phyloP scores from a whole-genome alignment of 179 eudicot genomes.

The Silene coronaria region DNA sequence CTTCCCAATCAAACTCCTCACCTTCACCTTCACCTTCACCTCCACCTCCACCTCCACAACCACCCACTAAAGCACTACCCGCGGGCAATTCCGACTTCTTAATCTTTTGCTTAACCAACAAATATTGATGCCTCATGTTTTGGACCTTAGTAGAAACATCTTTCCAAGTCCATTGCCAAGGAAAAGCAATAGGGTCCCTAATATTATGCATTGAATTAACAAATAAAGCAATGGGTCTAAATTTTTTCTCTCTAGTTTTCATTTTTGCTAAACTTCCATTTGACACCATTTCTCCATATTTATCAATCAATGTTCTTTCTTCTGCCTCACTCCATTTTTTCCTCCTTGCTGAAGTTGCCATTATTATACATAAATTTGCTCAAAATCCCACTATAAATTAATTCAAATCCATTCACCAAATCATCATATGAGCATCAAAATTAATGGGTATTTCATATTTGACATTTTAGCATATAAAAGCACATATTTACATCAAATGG shows the following conservation, averaged over 20 bases:
- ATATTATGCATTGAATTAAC: slow-evolving; percentile 70
- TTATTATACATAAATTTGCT: slow-evolving; percentile 5
- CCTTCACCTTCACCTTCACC: no score
- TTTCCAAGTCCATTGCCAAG: slow-evolving; percentile 96
- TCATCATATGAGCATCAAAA: slow-evolving; percentile 5
- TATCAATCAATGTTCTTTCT: slow-evolving; percentile 75
- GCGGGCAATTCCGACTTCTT: slow-evolving; percentile 44
- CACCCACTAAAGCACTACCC: slow-evolving; percentile 29
- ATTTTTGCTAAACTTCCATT: slow-evolving; percentile 73
- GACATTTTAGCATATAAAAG: background rate
- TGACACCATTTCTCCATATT: slow-evolving; percentile 60
- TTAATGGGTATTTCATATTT: slow-evolving; percentile 4
- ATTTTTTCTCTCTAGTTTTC: slow-evolving; percentile 91
- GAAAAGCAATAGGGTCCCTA: slow-evolving; percentile 60
- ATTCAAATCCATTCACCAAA: slow-evolving; percentile 3
- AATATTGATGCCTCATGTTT: slow-evolving; percentile 94
- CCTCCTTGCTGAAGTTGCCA: slow-evolving; percentile 61
- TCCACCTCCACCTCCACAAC: background rate
- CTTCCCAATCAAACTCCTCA: slow-evolving; percentile 72
- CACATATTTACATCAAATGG: slow-evolving; percentile 1
- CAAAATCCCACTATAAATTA: background rate
- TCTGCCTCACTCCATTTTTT: slow-evolving; percentile 94
- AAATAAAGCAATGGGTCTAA: slow-evolving; percentile 66
- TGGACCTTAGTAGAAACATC: slow-evolving; percentile 94
- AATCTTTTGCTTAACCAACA: slow-evolving; percentile 88